These are phyloP conservation scores for Sphaceloma murrayae DNA, from an alignment of 2,329 filamentous ascomycete genomes.

Conservation along the genomic window DNA sequence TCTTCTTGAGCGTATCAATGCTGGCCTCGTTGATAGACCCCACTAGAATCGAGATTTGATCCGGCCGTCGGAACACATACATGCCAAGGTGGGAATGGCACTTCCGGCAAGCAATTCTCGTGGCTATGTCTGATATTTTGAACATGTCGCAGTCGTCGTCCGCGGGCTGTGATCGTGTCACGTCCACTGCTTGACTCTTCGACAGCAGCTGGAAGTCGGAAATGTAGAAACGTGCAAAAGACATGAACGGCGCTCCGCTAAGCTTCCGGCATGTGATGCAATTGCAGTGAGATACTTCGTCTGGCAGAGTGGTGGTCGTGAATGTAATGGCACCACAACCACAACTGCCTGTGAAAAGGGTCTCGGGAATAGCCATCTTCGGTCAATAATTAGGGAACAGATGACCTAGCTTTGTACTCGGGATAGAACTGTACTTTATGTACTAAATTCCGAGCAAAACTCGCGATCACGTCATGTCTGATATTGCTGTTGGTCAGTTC, in stretches of 20 bases:
- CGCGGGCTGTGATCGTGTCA: not conserved
- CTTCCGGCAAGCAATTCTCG: conserved; percentile 15
- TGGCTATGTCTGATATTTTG: conserved; percentile 9
- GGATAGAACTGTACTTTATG: not conserved
- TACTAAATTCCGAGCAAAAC: not conserved
- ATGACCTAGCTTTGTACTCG: not conserved
- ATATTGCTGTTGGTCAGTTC: conserved; percentile 2
- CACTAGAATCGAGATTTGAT: not conserved
- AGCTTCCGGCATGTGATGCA: conserved; percentile 16
- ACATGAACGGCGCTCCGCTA: conserved; percentile 15
- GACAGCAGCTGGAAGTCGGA: not conserved
- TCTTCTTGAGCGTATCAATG: conserved; percentile 3
- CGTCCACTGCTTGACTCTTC: not conserved
- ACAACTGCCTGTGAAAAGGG: conserved; percentile 7
- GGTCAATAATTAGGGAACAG: not conserved
- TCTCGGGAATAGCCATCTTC: not conserved
- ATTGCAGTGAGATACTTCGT: conserved; percentile 1
- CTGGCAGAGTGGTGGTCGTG: not conserved
- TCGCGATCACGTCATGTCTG: not conserved
- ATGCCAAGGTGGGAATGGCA: conserved; percentile 15
- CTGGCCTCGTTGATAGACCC: conserved; percentile 14
- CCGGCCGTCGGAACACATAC: not conserved
- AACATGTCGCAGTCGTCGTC: conserved; percentile 1
- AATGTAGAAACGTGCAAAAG: conserved; percentile 10
- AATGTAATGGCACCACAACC: conserved; percentile 11